Percentiles rank a stretch among this genome's conserved stretches.
Evolutionary conservation across 192 early-diverging fungal species (phyloP).

Genomic region (Coemansia sp.): DNA sequence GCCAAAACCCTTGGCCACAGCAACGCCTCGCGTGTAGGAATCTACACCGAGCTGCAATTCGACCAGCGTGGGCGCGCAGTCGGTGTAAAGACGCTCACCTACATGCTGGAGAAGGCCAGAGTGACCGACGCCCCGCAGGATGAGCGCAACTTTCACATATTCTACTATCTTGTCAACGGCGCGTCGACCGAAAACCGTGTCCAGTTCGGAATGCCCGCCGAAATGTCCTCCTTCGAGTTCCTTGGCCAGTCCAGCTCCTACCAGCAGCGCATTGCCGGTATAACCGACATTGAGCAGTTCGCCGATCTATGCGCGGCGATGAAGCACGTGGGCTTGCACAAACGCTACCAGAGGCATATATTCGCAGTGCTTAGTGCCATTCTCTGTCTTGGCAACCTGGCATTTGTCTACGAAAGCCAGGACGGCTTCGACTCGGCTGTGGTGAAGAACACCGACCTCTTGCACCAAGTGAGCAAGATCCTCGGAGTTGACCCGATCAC

Average conservation of each 20-base stretch:
- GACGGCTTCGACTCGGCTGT: conserved; percentile 76
- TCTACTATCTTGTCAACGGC: conserved; percentile 85
- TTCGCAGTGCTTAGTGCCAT: conserved; percentile 87
- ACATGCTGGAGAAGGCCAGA: conserved; percentile 64
- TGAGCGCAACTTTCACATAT: conserved; percentile 73
- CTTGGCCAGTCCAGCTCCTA: conserved; percentile 54
- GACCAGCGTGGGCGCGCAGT: conserved; percentile 81
- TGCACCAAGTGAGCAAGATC: conserved; percentile 81
- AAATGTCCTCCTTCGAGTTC: conserved; percentile 58
- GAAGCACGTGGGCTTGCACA: conserved; percentile 67
- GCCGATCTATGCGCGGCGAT: conserved; percentile 64
- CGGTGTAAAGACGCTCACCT: conserved; percentile 79
- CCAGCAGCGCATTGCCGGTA: conserved; percentile 73
- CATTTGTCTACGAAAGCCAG: conserved; percentile 72
- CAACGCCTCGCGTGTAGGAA: conserved; percentile 77
- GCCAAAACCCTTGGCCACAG: conserved; percentile 65
- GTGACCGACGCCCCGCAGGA: conserved; percentile 61
- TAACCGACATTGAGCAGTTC: conserved; percentile 66
- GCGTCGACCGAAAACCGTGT: conserved; percentile 75
- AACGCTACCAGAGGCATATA: conserved; percentile 75
- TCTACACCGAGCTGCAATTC: conserved; percentile 93
- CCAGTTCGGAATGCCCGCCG: conserved; percentile 58
- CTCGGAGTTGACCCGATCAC: conserved; percentile 80
- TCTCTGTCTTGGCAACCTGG: conserved; percentile 85
- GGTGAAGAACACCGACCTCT: conserved; percentile 78